These are phyloP conservation scores for Colletotrichum lentis DNA, from an alignment of 2,329 filamentous ascomycete species.

Conservation along the genomic window DNA sequence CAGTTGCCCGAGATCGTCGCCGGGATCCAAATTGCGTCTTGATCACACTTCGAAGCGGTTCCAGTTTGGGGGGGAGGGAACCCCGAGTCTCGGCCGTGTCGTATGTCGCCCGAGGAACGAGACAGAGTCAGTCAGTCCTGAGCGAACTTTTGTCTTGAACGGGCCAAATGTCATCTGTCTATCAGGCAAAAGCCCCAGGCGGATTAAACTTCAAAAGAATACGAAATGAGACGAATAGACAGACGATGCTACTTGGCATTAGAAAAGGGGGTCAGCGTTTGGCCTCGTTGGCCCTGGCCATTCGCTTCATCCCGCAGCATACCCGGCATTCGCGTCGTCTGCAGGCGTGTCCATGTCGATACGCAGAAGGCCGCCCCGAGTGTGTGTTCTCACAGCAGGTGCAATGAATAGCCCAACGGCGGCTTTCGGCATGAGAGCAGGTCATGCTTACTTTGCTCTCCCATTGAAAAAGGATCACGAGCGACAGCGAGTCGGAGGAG, in stretches of 20 bases:
- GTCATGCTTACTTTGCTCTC: conserved; percentile 3
- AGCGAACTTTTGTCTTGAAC: neutral
- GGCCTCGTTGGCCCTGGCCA: neutral
- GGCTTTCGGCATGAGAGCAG: neutral
- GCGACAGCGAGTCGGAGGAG: neutral
- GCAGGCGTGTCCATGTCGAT: neutral
- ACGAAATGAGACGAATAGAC: conserved; percentile 4
- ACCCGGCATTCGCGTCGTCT: neutral
- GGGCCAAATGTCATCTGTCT: neutral
- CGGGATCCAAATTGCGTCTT: conserved; percentile 15
- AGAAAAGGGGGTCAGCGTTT: neutral
- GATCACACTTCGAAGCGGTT: neutral
- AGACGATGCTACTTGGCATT: conserved; percentile 1
- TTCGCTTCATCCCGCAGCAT: neutral
- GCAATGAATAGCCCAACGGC: neutral
- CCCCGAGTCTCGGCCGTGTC: too few relatives aligned
- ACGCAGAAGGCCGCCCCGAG: neutral
- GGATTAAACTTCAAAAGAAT: neutral
- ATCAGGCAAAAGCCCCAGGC: neutral
- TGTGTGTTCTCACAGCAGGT: conserved; percentile 9
- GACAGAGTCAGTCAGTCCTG: neutral
- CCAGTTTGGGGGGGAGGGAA: neutral
- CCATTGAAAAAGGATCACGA: neutral
- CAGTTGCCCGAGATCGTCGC: conserved; percentile 26
- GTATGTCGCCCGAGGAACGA: neutral